Evolutionary conservation across 768 basidiomycete genomes (phyloP).

Genomic region (Serendipita sp.): DNA sequence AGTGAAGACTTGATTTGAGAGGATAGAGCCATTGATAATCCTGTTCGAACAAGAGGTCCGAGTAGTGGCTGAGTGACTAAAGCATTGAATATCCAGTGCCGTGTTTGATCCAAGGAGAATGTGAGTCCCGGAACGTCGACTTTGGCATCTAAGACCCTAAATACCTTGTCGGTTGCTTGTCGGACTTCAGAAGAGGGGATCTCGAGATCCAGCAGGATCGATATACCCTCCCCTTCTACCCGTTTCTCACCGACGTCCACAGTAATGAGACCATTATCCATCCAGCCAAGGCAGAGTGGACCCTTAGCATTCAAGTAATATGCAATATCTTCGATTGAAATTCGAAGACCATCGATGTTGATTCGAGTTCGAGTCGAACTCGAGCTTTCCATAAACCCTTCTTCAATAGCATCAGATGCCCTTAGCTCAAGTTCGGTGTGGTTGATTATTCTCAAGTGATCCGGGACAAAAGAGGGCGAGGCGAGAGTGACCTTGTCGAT

Average conservation of each 20-base stretch:
- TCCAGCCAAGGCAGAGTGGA: conserved; percentile 12
- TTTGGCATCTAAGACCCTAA: conserved; percentile 14
- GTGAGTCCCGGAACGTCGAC: conserved; percentile 14
- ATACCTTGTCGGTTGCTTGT: conserved; percentile 11
- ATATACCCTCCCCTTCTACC: conserved; percentile 6
- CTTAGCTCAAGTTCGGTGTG: conserved; percentile 14
- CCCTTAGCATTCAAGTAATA: conserved; percentile 16
- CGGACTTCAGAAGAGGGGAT: background rate
- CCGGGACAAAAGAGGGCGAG: conserved; percentile 15
- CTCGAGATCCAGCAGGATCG: conserved; percentile 10
- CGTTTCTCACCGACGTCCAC: conserved; percentile 7
- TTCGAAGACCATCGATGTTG: conserved; percentile 16
- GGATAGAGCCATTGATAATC: conserved; percentile 10
- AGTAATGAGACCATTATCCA: conserved; percentile 17
- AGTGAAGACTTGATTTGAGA: conserved; percentile 12
- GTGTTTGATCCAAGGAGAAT: conserved; percentile 13
- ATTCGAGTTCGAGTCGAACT: conserved; percentile 8
- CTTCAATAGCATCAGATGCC: conserved; percentile 9
- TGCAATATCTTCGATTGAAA: conserved; percentile 13
- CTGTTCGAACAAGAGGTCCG: conserved; percentile 10
- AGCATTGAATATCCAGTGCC: conserved; percentile 18
- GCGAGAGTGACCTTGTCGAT: conserved; percentile 15
- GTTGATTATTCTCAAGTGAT: conserved; percentile 13
- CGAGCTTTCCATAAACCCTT: background rate
- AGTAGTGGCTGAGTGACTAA: conserved; percentile 16